Evolutionary conservation across 441 rosid genomes (phyloP).

Genomic region (Cnidoscolus chayamansa): DNA sequence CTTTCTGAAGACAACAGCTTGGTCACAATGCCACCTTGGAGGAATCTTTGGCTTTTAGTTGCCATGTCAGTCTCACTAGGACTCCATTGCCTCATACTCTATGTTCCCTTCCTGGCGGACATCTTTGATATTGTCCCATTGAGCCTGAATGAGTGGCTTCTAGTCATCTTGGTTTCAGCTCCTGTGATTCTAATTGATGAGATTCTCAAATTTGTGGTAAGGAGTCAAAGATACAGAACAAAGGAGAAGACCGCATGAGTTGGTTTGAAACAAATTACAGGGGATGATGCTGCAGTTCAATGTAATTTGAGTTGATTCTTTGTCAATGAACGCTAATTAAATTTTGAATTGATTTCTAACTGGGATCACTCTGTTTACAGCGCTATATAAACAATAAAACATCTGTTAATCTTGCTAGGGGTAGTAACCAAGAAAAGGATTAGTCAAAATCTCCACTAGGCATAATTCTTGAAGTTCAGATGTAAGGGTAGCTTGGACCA

Average conservation of each 20-base stretch:
- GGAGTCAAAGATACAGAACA: constrained; percentile 40
- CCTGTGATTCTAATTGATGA: constrained; percentile 83
- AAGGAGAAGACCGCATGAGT: constrained; percentile 43
- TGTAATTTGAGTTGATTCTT: background rate
- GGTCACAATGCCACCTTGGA: constrained; percentile 84
- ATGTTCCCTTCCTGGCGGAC: constrained; percentile 69
- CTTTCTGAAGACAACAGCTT: constrained; percentile 85
- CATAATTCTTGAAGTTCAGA: no score
- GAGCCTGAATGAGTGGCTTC: constrained; percentile 65
- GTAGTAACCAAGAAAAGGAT: no score
- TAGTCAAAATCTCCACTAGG: no score
- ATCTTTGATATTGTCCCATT: constrained; percentile 78
- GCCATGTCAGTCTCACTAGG: constrained; percentile 79
- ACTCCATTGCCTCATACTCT: constrained; percentile 75
- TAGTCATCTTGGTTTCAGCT: constrained; percentile 64
- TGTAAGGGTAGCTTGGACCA: no score
- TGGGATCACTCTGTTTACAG: no score
- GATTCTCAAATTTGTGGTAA: constrained; percentile 54
- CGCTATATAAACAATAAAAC: no score
- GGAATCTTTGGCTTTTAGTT: constrained; percentile 82
- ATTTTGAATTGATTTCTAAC: no score
- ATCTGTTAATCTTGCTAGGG: no score
- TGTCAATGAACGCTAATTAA: background rate
- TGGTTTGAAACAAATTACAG: background rate
- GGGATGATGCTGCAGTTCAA: no score